These are phyloP conservation scores for Parathielavia hyrcaniae DNA, from an alignment of 495 filamentous ascomycete genomes.

Conservation along the genomic window DNA sequence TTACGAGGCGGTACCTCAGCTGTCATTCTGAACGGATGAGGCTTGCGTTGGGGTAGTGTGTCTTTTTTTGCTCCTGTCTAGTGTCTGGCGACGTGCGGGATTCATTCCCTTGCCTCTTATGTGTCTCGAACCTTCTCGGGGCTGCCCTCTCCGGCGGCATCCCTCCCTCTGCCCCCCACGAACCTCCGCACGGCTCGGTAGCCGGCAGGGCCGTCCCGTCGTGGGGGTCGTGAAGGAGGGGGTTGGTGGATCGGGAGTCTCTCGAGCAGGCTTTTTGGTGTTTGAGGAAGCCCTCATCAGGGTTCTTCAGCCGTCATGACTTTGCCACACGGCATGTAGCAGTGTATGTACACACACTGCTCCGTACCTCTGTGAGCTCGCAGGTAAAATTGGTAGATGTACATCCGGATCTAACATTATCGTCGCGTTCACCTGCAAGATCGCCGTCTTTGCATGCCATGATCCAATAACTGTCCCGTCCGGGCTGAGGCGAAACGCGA, in stretches of 20 bases:
- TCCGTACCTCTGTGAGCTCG: no score
- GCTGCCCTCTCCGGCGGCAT: not conserved
- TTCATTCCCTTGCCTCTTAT: no score
- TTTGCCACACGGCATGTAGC: no score
- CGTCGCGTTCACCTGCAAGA: constrained; percentile 1
- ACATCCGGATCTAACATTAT: not conserved
- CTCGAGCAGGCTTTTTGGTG: not conserved
- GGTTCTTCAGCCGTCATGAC: not conserved
- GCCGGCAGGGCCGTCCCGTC: constrained; percentile 18
- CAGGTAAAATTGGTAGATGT: no score
- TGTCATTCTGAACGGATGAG: not conserved
- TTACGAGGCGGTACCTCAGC: not conserved
- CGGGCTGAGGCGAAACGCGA: constrained; percentile 6
- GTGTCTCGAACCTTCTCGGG: not conserved
- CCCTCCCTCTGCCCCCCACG: not conserved
- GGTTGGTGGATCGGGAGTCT: not conserved
- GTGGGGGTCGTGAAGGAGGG: not conserved
- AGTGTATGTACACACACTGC: no score
- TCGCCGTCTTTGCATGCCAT: constrained; percentile 3
- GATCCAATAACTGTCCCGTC: constrained; percentile 3
- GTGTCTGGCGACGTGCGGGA: not conserved
- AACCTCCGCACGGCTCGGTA: constrained; percentile 12
- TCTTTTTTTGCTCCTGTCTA: not conserved
- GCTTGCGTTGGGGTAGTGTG: not conserved
- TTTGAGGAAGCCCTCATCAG: not conserved